Percentiles rank a stretch among this genome's conserved stretches.
These are phyloP conservation scores for Chrysopogon serrulatus DNA, from an alignment of 176 grass and related monocot genomes.

Conservation along the genomic window DNA sequence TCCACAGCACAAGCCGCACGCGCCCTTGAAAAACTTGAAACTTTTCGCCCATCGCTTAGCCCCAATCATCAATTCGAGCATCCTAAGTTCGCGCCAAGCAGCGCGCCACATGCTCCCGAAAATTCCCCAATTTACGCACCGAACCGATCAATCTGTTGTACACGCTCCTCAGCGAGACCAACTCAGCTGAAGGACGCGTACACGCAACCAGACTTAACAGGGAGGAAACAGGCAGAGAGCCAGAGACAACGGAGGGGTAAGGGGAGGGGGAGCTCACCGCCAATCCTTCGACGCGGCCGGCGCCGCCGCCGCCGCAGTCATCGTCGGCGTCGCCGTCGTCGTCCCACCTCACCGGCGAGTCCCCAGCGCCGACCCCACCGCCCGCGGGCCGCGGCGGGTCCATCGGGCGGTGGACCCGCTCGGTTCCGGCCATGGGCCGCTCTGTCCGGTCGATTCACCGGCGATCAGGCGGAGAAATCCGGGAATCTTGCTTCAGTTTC, in stretches of 20 bases:
- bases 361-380: background rate
- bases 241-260: too few relatives aligned
- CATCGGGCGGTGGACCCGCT: background rate
- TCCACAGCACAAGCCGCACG: background rate
- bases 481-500: background rate
- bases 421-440: constrained; percentile 24
- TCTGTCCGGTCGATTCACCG: background rate
- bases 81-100: background rate
- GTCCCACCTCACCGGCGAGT: constrained; percentile 24
- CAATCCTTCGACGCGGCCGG: constrained; percentile 7
- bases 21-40: background rate
- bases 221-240: background rate
- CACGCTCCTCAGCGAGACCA: background rate
- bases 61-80: background rate
- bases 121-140: background rate
- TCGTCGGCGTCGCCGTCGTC: background rate
- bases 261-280: constrained; percentile 29
- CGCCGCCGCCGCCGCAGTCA: background rate
- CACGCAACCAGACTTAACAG: constrained; percentile 24
- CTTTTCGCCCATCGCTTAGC: background rate
- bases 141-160: background rate
- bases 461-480: background rate
- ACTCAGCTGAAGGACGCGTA: background rate
- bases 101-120: background rate
- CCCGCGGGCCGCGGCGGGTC: background rate